phyloP scores from a whole-genome alignment of 2,329 filamentous ascomycete species.

The Xylaria sp. region DNA sequence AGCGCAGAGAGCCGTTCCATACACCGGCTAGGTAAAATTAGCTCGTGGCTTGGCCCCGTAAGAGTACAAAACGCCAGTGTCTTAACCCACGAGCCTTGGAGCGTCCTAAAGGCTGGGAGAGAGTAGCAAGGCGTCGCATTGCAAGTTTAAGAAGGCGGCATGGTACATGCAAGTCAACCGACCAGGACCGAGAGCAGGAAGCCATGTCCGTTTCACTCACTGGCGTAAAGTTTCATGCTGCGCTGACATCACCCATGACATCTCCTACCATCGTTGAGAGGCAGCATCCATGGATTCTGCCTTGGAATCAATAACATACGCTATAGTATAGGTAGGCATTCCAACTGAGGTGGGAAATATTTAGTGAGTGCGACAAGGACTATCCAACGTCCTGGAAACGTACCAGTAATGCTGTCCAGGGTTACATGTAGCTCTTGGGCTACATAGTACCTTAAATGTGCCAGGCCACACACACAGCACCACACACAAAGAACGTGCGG shows the following conservation, averaged over 20 bases:
- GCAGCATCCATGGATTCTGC: constrained; percentile 10
- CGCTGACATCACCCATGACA: constrained; percentile 30
- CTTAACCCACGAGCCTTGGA: background rate
- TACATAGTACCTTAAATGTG: background rate
- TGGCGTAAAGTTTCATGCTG: constrained; percentile 15
- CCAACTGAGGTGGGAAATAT: constrained; percentile 19
- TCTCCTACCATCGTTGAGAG: background rate
- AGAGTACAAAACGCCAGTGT: background rate
- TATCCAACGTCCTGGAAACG: constrained; percentile 15
- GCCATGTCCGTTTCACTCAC: constrained; percentile 20
- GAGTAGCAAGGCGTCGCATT: background rate
- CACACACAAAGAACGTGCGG: constrained; percentile 16
- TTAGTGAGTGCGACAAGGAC: constrained; percentile 17
- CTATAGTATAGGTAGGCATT: constrained; percentile 18
- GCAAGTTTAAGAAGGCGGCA: background rate
- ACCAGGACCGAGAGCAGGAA: constrained; percentile 18
- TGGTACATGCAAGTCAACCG: constrained; percentile 10
- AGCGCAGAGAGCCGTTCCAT: background rate
- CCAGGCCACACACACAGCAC: constrained; percentile 13
- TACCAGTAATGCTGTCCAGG: background rate
- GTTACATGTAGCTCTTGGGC: constrained; percentile 4
- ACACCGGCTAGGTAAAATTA: background rate
- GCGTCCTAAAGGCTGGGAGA: background rate
- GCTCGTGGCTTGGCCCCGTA: background rate
- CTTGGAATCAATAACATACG: constrained; percentile 6